These are phyloP conservation scores for Spergularia marina DNA, from an alignment of 148 eudicot species.

Conservation along the genomic window DNA sequence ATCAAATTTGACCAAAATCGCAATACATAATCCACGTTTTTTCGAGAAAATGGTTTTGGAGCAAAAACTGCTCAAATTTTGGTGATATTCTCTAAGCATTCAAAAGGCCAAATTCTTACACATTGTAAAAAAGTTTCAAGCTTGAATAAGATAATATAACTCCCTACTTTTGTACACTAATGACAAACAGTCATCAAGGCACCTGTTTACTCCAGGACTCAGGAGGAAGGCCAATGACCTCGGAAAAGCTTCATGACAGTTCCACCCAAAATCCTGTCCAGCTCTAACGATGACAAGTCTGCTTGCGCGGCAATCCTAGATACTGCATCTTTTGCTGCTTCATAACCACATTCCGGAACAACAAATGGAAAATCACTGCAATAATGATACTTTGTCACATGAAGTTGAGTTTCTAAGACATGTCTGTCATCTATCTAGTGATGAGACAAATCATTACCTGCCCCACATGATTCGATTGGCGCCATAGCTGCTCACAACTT, in stretches of 20 bases:
- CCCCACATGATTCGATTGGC: conserved; percentile 97
- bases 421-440: background rate
- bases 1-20: too few species aligned
- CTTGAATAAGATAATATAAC: background rate
- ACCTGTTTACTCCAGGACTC: background rate
- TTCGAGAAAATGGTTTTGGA: too few species aligned
- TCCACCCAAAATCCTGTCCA: conserved; percentile 75
- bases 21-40: too few species aligned
- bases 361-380: conserved; percentile 91
- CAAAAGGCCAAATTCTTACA: background rate
- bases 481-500: conserved; percentile 66
- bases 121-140: background rate
- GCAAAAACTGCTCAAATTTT: too few species aligned
- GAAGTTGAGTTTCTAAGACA: background rate
- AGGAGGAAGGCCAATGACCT: conserved; percentile 47
- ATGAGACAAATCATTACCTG: conserved; percentile 44
- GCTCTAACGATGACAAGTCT: conserved; percentile 44
- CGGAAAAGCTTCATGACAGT: conserved; percentile 55
- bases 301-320: conserved; percentile 41
- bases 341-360: conserved; percentile 75
- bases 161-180: background rate
- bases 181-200: background rate
- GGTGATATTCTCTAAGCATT: too few species aligned
- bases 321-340: conserved; percentile 65
- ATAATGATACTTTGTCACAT: background rate